Conservation (phyloP, 208 protist species). For the Endotrypanum monterogeii region DNA sequence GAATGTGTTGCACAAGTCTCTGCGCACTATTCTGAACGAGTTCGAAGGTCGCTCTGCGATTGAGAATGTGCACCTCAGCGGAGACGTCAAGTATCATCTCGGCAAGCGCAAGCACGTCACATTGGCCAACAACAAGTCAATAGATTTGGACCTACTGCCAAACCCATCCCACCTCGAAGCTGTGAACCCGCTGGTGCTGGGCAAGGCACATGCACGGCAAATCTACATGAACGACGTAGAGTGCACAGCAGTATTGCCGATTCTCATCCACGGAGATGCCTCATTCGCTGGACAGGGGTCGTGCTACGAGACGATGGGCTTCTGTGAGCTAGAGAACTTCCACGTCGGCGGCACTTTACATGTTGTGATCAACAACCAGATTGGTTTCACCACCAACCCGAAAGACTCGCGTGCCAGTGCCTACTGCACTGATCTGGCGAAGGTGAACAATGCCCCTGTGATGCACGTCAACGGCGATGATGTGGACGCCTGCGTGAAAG, state of each 20-base stretch:
- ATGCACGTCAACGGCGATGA: conserved; percentile 99
- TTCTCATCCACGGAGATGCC: conserved; percentile 98
- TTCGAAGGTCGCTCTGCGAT: conserved; percentile 76
- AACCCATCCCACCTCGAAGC: conserved; percentile 99
- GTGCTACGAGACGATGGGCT: conserved; percentile 97
- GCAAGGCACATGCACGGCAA: conserved; percentile 97
- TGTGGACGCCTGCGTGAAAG: conserved; percentile 93
- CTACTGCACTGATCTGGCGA: conserved; percentile 98
- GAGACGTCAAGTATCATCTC: conserved; percentile 99
- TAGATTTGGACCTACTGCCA: conserved; percentile 96
- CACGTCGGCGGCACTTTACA: conserved; percentile 98
- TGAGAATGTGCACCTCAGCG: conserved; percentile 46
- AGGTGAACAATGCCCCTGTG: conserved; percentile 94
- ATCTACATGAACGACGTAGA: conserved; percentile 77
- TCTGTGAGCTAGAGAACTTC: conserved; percentile 94
- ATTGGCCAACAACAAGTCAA: conserved; percentile 71
- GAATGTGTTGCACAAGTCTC: conserved; percentile 96
- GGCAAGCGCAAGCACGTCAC: conserved; percentile 79
- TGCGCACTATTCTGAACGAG: conserved; percentile 88
- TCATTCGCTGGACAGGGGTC: conserved; percentile 97
- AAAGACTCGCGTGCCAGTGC: conserved; percentile 87
- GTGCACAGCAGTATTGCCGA: conserved; percentile 65
- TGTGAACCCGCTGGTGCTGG: conserved; percentile 98
- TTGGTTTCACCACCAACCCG: conserved; percentile 98
- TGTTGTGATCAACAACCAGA: conserved; percentile 99